These are phyloP conservation scores for Ceratocystis papillata DNA, from an alignment of 2,329 filamentous ascomycete genomes.

Conservation along the genomic window DNA sequence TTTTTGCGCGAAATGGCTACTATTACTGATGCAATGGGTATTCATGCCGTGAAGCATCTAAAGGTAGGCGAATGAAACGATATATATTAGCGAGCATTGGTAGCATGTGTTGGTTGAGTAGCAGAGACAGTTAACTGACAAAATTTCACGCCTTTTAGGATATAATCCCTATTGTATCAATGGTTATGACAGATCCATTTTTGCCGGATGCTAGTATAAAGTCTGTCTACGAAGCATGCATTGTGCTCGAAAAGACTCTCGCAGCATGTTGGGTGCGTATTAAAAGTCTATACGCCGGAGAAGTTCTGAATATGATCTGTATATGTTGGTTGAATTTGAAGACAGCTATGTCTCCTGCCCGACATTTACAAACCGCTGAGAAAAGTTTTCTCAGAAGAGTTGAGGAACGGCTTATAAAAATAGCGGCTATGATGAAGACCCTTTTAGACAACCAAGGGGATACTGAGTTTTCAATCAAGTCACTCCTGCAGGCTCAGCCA, in stretches of 20 bases:
- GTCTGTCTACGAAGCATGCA: constrained; percentile 43
- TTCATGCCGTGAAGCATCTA: constrained; percentile 56
- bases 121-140: background rate
- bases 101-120: background rate
- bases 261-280: constrained; percentile 60
- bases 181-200: constrained; percentile 59
- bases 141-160: constrained; percentile 35
- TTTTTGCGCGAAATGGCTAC: constrained; percentile 42
- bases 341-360: constrained; percentile 27
- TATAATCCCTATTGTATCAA: constrained; percentile 55
- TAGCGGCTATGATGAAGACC: background rate
- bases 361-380: constrained; percentile 26
- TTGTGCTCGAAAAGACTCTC: constrained; percentile 48
- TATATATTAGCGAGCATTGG: background rate
- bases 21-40: constrained; percentile 47
- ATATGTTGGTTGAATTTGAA: constrained; percentile 51
- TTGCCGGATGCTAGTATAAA: constrained; percentile 40
- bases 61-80: constrained; percentile 37
- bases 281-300: constrained; percentile 32
- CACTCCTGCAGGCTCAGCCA: constrained; percentile 9
- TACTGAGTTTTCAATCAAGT: constrained; percentile 20
- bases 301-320: constrained; percentile 49
- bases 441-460: background rate
- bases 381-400: background rate
- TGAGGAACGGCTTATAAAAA: constrained; percentile 9